Percentiles rank a stretch among this genome's conserved stretches.
Evolutionary conservation across 805 yeast genomes (phyloP).

Genomic region (Wickerhamomyces tratensis): DNA sequence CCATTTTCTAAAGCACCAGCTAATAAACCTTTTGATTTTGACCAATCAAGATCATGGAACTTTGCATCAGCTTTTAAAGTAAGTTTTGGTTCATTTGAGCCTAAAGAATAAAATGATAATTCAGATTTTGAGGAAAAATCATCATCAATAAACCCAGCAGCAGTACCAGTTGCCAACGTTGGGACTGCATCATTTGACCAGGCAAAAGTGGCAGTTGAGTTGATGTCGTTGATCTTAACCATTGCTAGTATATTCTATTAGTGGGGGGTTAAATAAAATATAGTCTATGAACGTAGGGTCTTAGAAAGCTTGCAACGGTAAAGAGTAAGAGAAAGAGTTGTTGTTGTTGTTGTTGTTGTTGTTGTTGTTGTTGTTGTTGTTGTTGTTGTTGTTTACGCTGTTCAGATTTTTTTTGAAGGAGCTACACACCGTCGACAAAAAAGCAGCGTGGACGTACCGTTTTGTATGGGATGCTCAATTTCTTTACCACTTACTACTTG

Average conservation of each 20-base stretch:
- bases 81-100: conserved; percentile 28
- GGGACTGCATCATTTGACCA: conserved; percentile 82
- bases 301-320: no score
- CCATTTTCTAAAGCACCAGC: conserved; percentile 93
- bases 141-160: conserved; percentile 93
- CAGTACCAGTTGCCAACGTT: conserved; percentile 78
- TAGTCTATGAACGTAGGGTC: no score
- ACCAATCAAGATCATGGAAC: conserved; percentile 83
- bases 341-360: neutral
- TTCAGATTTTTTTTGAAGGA: neutral
- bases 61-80: conserved; percentile 42
- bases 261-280: neutral
- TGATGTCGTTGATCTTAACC: conserved; percentile 80
- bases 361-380: neutral
- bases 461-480: no score
- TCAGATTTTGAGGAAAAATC: conserved; percentile 71
- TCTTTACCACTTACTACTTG: no score
- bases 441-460: no score
- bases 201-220: conserved; percentile 88
- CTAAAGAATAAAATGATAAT: conserved; percentile 72
- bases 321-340: neutral
- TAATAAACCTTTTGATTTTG: conserved; percentile 48
- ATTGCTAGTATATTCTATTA: conserved; percentile 19
- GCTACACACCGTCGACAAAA: neutral
- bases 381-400: neutral